Percentiles rank a stretch among this genome's conserved stretches.
phyloP scores from a whole-genome alignment of 352 stramenopile species.

The Globisporangium rhizosaccharum region DNA sequence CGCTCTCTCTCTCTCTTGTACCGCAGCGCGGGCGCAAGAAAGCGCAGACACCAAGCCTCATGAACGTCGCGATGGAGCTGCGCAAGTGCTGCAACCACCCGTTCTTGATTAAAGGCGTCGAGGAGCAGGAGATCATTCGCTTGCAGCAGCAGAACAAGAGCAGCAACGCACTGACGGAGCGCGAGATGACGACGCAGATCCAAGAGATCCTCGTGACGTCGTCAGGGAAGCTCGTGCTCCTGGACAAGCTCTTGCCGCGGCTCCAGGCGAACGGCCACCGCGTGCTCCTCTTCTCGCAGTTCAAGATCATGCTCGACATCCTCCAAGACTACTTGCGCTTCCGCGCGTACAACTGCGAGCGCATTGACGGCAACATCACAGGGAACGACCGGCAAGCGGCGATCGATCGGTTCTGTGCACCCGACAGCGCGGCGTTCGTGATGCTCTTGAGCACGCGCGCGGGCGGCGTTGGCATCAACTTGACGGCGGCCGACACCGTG shows the following conservation, averaged over 20 bases:
- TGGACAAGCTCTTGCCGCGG: conserved; percentile 98
- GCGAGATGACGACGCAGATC: conserved; percentile 58
- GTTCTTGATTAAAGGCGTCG: conserved; percentile 89
- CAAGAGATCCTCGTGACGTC: conserved; percentile 90
- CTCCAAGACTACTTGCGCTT: conserved; percentile 97
- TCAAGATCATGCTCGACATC: conserved; percentile 99
- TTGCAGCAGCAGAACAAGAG: conserved; percentile 55
- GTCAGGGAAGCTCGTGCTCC: conserved; percentile 97
- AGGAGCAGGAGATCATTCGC: conserved; percentile 68
- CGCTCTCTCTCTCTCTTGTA: not conserved
- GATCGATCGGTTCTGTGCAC: conserved; percentile 88
- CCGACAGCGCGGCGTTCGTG: conserved; percentile 83
- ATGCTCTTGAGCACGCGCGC: conserved; percentile 98
- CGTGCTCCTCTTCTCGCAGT: conserved; percentile 99
- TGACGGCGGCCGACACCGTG: conserved; percentile 87
- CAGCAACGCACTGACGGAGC: conserved; percentile 35
- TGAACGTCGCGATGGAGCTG: conserved; percentile 93
- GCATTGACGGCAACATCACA: conserved; percentile 98
- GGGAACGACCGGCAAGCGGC: conserved; percentile 93
- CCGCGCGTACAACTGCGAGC: conserved; percentile 92
- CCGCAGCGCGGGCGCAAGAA: conserved; percentile 52
- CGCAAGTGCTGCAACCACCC: conserved; percentile 94
- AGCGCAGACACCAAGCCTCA: conserved; percentile 74
- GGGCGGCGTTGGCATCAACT: conserved; percentile 98
- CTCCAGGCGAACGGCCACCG: conserved; percentile 95